Conservation (phyloP, 345 rosid genomes). For the Salix viminalis region DNA sequence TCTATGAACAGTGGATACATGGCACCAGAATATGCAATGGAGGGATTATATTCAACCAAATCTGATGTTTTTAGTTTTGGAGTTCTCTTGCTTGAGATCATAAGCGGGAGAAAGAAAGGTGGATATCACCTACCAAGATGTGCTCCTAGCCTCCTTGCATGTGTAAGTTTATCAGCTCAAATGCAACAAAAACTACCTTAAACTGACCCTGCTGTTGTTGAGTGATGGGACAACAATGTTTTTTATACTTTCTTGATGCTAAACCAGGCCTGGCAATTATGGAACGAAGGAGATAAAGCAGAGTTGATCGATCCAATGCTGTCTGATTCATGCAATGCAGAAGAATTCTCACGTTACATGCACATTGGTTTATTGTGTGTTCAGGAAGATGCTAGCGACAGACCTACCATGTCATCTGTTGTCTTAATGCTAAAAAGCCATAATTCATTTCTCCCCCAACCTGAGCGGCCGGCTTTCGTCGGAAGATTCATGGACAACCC, state of each 20-base stretch:
- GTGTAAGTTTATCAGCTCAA: slow-evolving; percentile 24
- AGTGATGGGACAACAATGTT: not conserved
- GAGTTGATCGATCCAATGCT: slow-evolving; percentile 4
- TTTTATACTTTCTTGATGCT: not conserved
- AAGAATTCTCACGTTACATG: slow-evolving; percentile 2
- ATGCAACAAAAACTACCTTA: too few species aligned
- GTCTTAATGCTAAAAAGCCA: slow-evolving; percentile 41
- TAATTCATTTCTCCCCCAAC: slow-evolving; percentile 27
- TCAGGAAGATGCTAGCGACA: slow-evolving; percentile 18
- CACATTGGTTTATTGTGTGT: slow-evolving; percentile 12
- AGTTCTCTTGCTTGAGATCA: slow-evolving; percentile 49
- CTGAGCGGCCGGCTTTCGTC: slow-evolving; percentile 36
- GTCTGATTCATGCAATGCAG: not conserved
- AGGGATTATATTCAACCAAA: slow-evolving; percentile 44
- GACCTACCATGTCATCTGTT: slow-evolving; percentile 47
- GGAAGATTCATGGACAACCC: slow-evolving; percentile 6
- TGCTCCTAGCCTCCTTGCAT: slow-evolving; percentile 31
- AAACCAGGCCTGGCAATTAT: slow-evolving; percentile 10
- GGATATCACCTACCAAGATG: slow-evolving; percentile 12
- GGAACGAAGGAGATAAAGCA: slow-evolving; percentile 5
- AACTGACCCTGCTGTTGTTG: too few species aligned
- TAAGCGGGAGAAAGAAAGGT: slow-evolving; percentile 6
- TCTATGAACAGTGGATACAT: slow-evolving; percentile 41
- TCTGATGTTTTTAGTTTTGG: slow-evolving; percentile 60
- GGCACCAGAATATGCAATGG: slow-evolving; percentile 52